phyloP scores from a whole-genome alignment of 192 early-diverging fungal species.

The Mortierella alpina region DNA sequence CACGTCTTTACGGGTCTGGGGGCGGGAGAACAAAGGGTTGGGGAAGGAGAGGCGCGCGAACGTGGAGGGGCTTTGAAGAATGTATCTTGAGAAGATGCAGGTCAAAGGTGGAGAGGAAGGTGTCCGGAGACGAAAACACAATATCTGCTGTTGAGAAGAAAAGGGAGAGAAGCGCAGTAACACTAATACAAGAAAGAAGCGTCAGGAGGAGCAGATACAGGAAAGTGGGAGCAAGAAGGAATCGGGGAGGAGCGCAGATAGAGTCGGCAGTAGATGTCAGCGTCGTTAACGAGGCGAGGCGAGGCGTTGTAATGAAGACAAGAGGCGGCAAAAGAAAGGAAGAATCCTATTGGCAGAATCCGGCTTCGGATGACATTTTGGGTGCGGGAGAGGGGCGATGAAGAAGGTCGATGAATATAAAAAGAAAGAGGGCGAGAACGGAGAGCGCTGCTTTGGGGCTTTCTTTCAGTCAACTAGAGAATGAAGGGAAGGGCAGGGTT shows the following conservation, averaged over 20 bases:
- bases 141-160: not conserved
- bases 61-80: conserved; percentile 5
- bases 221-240: not conserved
- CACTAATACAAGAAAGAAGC: not conserved
- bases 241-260: not conserved
- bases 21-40: conserved; percentile 30
- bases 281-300: not conserved
- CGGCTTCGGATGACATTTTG: conserved; percentile 30
- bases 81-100: conserved; percentile 18
- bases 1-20: conserved; percentile 35
- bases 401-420: conserved; percentile 3
- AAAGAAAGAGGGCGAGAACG: not conserved
- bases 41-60: conserved; percentile 11
- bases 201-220: not conserved
- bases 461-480: not conserved
- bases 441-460: not conserved
- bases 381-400: not conserved
- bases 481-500: not conserved
- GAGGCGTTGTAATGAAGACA: too few species aligned
- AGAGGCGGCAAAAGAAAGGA: not conserved
- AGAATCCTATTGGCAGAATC: conserved; percentile 23
- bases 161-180: conserved; percentile 11
- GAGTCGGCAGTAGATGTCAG: not conserved
- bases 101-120: not conserved
- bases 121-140: not conserved